A percentile compares a stretch with the other conserved stretches of the same genome.
Conservation (phyloP, 225 moss, liverwort and hornwort species). For the Sphagnum tenellum region DNA sequence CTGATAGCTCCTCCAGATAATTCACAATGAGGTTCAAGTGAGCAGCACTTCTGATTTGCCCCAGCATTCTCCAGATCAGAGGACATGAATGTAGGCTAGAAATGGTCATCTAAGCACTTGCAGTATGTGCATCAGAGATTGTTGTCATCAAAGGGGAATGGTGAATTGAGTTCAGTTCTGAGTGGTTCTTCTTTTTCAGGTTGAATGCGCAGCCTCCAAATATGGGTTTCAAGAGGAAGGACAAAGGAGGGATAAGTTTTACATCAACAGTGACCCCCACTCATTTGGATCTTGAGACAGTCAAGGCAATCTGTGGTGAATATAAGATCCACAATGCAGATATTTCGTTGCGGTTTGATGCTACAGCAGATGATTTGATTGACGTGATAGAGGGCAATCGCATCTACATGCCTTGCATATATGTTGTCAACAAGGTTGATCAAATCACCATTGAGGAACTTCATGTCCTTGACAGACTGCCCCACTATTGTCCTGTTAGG, state of each 20-base stretch:
- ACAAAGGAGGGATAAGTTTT: constrained; percentile 88
- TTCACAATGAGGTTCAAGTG: too few species aligned
- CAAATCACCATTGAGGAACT: constrained; percentile 88
- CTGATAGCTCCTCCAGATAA: too few species aligned
- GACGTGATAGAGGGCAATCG: constrained; percentile 90
- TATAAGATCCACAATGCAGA: constrained; percentile 94
- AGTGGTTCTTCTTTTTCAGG: constrained; percentile 8
- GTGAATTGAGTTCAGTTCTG: too few species aligned
- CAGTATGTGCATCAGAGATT: too few species aligned
- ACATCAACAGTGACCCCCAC: constrained; percentile 72
- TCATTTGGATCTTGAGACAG: constrained; percentile 76
- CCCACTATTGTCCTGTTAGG: constrained; percentile 92
- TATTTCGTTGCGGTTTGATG: constrained; percentile 78
- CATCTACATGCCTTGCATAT: constrained; percentile 93
- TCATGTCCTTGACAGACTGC: constrained; percentile 76
- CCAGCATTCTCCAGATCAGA: too few species aligned
- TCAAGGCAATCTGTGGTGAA: constrained; percentile 91
- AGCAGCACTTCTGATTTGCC: too few species aligned
- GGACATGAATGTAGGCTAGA: too few species aligned
- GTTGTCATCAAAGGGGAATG: too few species aligned
- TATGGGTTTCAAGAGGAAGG: constrained; percentile 80
- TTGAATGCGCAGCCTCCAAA: constrained; percentile 76
- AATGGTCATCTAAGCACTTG: too few species aligned
- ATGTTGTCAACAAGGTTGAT: constrained; percentile 93
- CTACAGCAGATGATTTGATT: constrained; percentile 88